Conservation (phyloP, 2,329 filamentous ascomycete species). For the Claviceps sp. region DNA sequence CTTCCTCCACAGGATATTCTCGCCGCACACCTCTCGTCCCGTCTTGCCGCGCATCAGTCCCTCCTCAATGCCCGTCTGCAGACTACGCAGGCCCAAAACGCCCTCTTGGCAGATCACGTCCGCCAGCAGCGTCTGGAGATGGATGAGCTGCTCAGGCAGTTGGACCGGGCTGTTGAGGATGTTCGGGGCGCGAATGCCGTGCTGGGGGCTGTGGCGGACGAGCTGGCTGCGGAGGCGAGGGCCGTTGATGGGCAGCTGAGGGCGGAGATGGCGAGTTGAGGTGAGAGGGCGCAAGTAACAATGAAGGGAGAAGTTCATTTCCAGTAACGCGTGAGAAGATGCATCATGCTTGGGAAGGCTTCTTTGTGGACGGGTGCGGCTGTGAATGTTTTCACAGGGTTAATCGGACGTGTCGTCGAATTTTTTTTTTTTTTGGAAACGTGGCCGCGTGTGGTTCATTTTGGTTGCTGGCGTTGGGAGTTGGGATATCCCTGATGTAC, state of each 20-base stretch:
- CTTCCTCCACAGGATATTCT: slow-evolving; percentile 39
- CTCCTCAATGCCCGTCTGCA: slow-evolving; percentile 44
- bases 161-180: slow-evolving; percentile 41
- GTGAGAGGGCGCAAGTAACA: not conserved
- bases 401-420: too few relatives aligned
- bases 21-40: slow-evolving; percentile 39
- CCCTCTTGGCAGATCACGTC: slow-evolving; percentile 37
- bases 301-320: too few relatives aligned
- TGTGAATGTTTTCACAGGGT: too few relatives aligned
- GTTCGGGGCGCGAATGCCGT: slow-evolving; percentile 38
- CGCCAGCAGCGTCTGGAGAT: slow-evolving; percentile 41
- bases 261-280: slow-evolving; percentile 9
- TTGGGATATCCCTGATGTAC: too few relatives aligned
- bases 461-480: too few relatives aligned
- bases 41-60: slow-evolving; percentile 38
- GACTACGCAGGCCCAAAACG: slow-evolving; percentile 44
- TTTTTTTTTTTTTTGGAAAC: too few relatives aligned
- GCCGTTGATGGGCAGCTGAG: slow-evolving; percentile 9
- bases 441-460: too few relatives aligned
- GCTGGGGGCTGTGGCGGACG: slow-evolving; percentile 32
- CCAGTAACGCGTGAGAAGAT: too few relatives aligned
- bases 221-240: slow-evolving; percentile 37
- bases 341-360: too few relatives aligned
- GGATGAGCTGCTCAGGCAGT: slow-evolving; percentile 31
- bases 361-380: too few relatives aligned